Conservation (phyloP, 2,329 filamentous ascomycete genomes). For the Parafenestella ontariensis region DNA sequence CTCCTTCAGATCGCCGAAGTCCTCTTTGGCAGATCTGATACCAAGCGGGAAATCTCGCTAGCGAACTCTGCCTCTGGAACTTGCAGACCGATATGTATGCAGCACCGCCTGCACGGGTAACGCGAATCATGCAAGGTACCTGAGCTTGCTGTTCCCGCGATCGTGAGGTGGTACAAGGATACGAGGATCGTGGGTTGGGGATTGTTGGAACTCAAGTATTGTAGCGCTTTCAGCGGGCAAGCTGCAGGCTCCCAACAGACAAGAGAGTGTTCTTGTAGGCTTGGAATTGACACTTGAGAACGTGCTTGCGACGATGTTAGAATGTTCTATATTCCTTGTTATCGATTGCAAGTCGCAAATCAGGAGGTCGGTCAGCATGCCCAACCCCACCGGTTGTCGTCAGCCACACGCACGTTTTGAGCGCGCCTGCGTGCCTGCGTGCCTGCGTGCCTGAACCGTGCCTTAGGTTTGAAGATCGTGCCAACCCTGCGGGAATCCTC, state of each 20-base stretch:
- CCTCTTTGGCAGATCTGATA: constrained; percentile 8
- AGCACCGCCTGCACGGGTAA: not conserved
- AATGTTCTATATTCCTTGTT: not conserved
- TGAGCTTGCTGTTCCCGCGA: not conserved
- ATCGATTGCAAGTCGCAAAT: not conserved
- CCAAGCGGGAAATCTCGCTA: constrained; percentile 8
- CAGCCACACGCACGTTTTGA: constrained; percentile 1
- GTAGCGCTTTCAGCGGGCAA: not conserved
- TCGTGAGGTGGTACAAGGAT: not conserved
- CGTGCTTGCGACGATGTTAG: not conserved
- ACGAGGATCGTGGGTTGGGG: not conserved
- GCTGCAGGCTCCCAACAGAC: not conserved
- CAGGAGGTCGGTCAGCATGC: constrained; percentile 7
- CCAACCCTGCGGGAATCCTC: constrained; percentile 5
- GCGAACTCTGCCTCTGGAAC: not conserved
- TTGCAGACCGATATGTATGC: not conserved
- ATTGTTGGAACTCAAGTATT: not conserved
- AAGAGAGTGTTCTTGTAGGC: not conserved
- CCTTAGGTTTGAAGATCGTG: not conserved
- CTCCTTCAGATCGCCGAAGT: constrained; percentile 11
- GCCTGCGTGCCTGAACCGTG: constrained; percentile 4
- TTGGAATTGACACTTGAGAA: not conserved
- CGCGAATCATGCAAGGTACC: constrained; percentile 1
- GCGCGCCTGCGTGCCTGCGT: no score
- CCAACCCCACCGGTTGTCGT: constrained; percentile 1